phyloP scores from a whole-genome alignment of 306 rosid genomes.

The Citrullus mucosospermus region DNA sequence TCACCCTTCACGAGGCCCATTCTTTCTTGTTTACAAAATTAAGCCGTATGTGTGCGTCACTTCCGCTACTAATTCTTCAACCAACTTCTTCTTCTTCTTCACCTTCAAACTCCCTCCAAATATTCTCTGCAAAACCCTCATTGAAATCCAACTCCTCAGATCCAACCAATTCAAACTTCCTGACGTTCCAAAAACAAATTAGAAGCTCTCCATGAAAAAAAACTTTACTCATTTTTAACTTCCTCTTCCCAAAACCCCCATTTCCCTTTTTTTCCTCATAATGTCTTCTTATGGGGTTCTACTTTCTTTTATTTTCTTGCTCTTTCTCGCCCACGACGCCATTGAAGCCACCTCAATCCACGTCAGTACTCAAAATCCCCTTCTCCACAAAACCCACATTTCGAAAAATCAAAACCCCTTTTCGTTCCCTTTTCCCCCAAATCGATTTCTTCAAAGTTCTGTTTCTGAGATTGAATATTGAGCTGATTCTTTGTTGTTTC shows the following conservation, averaged over 20 bases:
- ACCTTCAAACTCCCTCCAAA: background rate
- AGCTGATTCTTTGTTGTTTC: slow-evolving; percentile 14
- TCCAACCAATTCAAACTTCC: background rate
- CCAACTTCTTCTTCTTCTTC: background rate
- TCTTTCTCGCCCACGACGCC: slow-evolving; percentile 29
- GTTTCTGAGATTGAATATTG: background rate
- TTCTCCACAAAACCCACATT: background rate
- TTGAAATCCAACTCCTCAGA: background rate
- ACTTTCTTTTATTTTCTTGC: slow-evolving; percentile 44
- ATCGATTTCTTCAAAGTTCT: slow-evolving; percentile 3
- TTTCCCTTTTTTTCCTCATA: slow-evolving; percentile 26
- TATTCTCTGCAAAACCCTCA: background rate
- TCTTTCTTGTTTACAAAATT: background rate
- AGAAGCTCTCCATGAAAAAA: background rate
- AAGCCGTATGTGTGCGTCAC: background rate
- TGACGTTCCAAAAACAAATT: background rate
- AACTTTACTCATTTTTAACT: background rate
- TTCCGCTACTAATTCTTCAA: background rate
- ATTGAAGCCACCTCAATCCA: slow-evolving; percentile 34
- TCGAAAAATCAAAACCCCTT: background rate
- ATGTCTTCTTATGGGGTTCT: slow-evolving; percentile 43
- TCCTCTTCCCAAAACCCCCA: background rate
- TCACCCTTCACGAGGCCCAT: background rate
- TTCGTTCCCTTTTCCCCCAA: background rate
- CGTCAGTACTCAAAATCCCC: slow-evolving; percentile 27